Conservation (phyloP, 148 eudicot species). For the Euryodendron excelsum region DNA sequence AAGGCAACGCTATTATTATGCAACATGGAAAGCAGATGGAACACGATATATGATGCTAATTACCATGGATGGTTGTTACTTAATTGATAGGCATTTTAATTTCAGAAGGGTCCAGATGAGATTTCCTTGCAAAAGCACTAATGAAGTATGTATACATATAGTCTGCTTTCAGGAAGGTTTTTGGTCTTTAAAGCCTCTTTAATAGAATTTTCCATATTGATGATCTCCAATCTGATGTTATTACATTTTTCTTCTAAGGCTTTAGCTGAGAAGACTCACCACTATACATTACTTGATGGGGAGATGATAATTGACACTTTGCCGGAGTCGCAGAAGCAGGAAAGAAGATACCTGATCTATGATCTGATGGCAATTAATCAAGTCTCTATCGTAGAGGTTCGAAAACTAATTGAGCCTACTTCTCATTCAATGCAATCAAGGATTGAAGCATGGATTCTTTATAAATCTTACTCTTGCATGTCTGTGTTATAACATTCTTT, state of each 20-base stretch:
- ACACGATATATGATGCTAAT: constrained; percentile 97
- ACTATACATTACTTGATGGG: constrained; percentile 92
- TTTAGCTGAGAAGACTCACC: constrained; percentile 59
- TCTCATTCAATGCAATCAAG: neutral
- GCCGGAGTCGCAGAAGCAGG: constrained; percentile 75
- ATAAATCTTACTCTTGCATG: constrained; percentile 4
- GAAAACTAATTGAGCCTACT: neutral
- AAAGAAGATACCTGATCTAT: constrained; percentile 92
- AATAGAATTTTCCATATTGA: neutral
- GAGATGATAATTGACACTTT: constrained; percentile 94
- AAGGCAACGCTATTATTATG: constrained; percentile 91
- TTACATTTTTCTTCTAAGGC: constrained; percentile 32
- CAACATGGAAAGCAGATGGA: constrained; percentile 99
- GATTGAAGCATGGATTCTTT: neutral
- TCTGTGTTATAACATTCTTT: neutral
- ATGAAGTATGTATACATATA: constrained; percentile 45
- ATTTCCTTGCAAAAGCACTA: constrained; percentile 78
- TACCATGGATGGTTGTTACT: constrained; percentile 84
- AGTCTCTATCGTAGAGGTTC: constrained; percentile 72
- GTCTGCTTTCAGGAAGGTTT: neutral
- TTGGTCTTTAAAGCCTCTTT: neutral
- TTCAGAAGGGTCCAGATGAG: constrained; percentile 99
- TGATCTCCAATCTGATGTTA: constrained; percentile 18
- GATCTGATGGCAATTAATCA: constrained; percentile 90
- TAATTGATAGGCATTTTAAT: constrained; percentile 79